Conservation (phyloP, 2,329 filamentous ascomycete genomes). For the Xylariaceae sp. region DNA sequence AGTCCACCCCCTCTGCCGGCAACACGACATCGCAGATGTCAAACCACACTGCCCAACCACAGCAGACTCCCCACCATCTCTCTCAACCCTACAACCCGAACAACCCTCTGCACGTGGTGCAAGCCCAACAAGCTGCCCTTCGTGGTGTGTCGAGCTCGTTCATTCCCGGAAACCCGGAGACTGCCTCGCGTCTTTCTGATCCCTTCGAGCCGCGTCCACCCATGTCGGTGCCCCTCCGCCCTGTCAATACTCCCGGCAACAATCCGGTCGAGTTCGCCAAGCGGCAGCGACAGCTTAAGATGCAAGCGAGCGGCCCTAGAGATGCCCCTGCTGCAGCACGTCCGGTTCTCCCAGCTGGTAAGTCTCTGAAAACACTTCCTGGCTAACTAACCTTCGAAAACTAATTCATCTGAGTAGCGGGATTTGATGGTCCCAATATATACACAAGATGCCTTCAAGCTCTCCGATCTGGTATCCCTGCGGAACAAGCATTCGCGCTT, state of each 20-base stretch:
- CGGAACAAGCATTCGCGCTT: conserved; percentile 87
- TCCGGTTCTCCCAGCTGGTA: conserved; percentile 60
- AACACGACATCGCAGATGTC: conserved; percentile 21
- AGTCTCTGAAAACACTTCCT: conserved; percentile 31
- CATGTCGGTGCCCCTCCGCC: conserved; percentile 63
- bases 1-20: conserved; percentile 33
- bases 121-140: conserved; percentile 29
- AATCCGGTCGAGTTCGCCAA: conserved; percentile 65
- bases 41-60: conserved; percentile 17
- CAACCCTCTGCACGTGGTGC: conserved; percentile 29
- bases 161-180: conserved; percentile 53
- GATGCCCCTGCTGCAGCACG: conserved; percentile 43
- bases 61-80: conserved; percentile 23
- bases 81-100: conserved; percentile 27
- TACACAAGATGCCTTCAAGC: conserved; percentile 85
- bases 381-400: not conserved
- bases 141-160: conserved; percentile 40
- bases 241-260: conserved; percentile 71
- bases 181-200: conserved; percentile 57
- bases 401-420: conserved; percentile 35
- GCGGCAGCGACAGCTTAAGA: conserved; percentile 44
- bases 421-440: conserved; percentile 78
- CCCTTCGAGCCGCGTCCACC: conserved; percentile 65
- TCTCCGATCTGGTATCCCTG: conserved; percentile 71
- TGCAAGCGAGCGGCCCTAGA: conserved; percentile 31